These are phyloP conservation scores for Hansenula anomala DNA, from an alignment of 1,139 yeast genomes.

Conservation along the genomic window DNA sequence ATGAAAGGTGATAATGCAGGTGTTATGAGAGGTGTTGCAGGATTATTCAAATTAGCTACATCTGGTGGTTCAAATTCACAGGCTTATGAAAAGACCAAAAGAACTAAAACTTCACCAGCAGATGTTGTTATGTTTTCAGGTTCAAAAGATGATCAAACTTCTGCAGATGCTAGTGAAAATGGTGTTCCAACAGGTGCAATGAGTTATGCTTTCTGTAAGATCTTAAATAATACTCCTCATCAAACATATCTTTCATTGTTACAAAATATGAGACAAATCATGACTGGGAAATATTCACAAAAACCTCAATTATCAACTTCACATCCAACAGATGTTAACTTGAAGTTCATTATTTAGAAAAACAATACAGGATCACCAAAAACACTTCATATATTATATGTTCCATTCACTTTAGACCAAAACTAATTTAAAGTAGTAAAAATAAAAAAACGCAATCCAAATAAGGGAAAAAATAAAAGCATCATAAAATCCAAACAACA, in stretches of 20 bases:
- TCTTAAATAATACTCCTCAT: slow-evolving; percentile 43
- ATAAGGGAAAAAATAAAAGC: neutral
- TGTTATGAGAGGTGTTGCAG: slow-evolving; percentile 41
- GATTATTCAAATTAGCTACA: slow-evolving; percentile 45
- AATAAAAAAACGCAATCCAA: too few species aligned
- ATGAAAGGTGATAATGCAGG: slow-evolving; percentile 66
- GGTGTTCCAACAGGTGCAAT: slow-evolving; percentile 59
- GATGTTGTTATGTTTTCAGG: slow-evolving; percentile 87
- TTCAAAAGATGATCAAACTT: slow-evolving; percentile 53
- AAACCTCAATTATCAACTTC: slow-evolving; percentile 61
- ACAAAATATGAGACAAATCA: slow-evolving; percentile 52
- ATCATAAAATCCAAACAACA: neutral
- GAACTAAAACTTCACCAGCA: slow-evolving; percentile 76
- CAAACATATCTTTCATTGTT: slow-evolving; percentile 53
- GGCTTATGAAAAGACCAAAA: slow-evolving; percentile 39
- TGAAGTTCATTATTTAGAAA: slow-evolving; percentile 32
- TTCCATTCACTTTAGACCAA: too few species aligned
- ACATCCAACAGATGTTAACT: slow-evolving; percentile 60
- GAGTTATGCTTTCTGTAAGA: slow-evolving; percentile 57
- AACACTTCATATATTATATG: neutral
- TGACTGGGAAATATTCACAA: slow-evolving; percentile 50
- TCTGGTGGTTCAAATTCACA: slow-evolving; percentile 28
- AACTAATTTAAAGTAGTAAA: too few species aligned
- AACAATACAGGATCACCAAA: neutral
- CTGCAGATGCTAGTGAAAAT: slow-evolving; percentile 53